Evolutionary conservation across 139 green algal genomes (phyloP), one percentile per base, ranked within the genome.

Genomic region (Parachlorella kessleri): DNA sequence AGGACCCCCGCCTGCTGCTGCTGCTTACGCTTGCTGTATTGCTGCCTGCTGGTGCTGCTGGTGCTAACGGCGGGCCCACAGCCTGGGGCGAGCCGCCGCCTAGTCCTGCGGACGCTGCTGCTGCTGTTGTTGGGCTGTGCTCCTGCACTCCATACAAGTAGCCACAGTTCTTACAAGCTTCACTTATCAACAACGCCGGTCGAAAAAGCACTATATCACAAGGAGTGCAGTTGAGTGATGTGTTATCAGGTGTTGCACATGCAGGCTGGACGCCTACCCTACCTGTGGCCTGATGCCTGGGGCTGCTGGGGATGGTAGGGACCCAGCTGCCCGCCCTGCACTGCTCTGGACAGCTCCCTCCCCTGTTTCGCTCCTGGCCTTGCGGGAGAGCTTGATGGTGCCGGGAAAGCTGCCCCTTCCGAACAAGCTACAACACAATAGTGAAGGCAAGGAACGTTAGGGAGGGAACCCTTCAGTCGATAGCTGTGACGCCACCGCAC

Each of bases 401-500:
- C 79, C 79, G 9, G 79, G 79, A 40, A 84, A 80, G 38, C 72
- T 63, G 23, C 64, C 21, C 0, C 78, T 38, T 6, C 32, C 18
- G 14, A 84, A 84, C 3, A 84, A 64, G 39, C 79, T 84, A 72
- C 59, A 42, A 67, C 21, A 59, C 48, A 59, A 28, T 28, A 14
- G 48, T 59, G 21, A 14, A 59, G 48, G 48, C n/a, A n/a, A n/a
- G n/a, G n/a, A n/a, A n/a, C n/a, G n/a, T n/a, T n/a, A n/a, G n/a
- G n/a, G n/a, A n/a, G n/a, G n/a, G n/a, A n/a, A n/a, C n/a, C n/a
- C n/a, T n/a, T n/a, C n/a, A n/a, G n/a, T n/a, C n/a, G n/a, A n/a
- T n/a, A n/a, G n/a, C n/a, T n/a, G n/a, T n/a, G n/a, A n/a, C n/a
- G n/a, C n/a, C n/a, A n/a, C n/a, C n/a, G n/a, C n/a, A n/a, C n/a